Evolutionary conservation across 1,284 basidiomycete genomes (phyloP).

Genomic region (Ganoderma leucocontextum): DNA sequence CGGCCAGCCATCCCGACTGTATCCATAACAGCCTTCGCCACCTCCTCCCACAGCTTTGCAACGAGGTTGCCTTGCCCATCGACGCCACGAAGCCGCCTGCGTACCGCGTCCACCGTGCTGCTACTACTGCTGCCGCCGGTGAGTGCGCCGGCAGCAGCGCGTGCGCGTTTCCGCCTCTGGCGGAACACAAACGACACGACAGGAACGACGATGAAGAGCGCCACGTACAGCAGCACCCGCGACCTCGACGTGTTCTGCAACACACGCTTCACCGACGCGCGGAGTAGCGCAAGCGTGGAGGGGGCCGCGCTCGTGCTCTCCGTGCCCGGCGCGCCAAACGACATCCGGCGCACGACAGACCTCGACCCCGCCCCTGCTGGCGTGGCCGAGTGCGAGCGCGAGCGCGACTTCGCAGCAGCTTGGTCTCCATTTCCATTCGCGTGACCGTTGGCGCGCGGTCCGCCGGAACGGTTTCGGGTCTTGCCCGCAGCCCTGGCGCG

Average conservation of each 20-base stretch:
- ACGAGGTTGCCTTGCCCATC: slow-evolving; percentile 51
- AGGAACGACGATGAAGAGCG: slow-evolving; percentile 69
- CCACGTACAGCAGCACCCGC: slow-evolving; percentile 55
- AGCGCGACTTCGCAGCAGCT: slow-evolving; percentile 5
- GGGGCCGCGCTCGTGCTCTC: slow-evolving; percentile 29
- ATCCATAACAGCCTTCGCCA: slow-evolving; percentile 63
- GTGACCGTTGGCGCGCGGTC: slow-evolving; percentile 16
- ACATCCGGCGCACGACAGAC: slow-evolving; percentile 29
- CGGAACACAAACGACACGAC: slow-evolving; percentile 65
- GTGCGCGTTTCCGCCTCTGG: slow-evolving; percentile 49
- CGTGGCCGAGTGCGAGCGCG: slow-evolving; percentile 24
- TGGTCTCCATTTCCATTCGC: slow-evolving; percentile 6
- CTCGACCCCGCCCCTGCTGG: slow-evolving; percentile 13
- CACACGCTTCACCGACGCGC: slow-evolving; percentile 35
- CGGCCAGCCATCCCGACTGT: slow-evolving; percentile 80
- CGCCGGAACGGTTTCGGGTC: slow-evolving; percentile 7
- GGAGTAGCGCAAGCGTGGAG: slow-evolving; percentile 39
- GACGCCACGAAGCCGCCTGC: slow-evolving; percentile 56
- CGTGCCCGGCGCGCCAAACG: slow-evolving; percentile 24
- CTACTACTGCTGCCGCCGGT: slow-evolving; percentile 32
- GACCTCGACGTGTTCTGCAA: slow-evolving; percentile 39
- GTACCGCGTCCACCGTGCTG: slow-evolving; percentile 64
- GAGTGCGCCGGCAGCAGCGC: neutral
- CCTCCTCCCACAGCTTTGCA: slow-evolving; percentile 60
- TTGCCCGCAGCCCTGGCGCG: slow-evolving; percentile 13